Conservation (phyloP, 345 rosid genomes). For the Populus euphratica region DNA sequence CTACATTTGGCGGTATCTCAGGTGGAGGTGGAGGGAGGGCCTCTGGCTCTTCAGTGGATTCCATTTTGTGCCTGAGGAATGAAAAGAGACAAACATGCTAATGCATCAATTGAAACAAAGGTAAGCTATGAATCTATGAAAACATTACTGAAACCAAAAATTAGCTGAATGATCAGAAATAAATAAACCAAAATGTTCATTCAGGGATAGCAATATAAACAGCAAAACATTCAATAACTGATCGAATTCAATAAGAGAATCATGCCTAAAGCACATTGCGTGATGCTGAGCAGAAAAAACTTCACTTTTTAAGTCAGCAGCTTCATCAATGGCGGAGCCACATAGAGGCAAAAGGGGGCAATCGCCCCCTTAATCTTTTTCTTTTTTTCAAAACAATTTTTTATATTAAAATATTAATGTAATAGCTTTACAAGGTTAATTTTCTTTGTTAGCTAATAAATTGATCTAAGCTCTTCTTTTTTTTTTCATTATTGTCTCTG, state of each 20-base stretch:
- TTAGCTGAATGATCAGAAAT: background rate
- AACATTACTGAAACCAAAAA: background rate
- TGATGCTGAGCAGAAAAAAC: background rate
- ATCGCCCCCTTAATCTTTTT: no score
- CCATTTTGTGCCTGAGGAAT: slow-evolving; percentile 8
- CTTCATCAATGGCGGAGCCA: no score
- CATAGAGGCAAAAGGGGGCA: no score
- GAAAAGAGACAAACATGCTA: background rate
- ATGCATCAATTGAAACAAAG: background rate
- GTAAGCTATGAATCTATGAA: background rate
- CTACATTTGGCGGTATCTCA: slow-evolving; percentile 11
- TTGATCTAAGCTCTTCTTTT: no score
- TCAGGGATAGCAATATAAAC: background rate
- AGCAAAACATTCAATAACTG: background rate
- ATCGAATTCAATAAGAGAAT: background rate
- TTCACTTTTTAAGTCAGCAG: background rate
- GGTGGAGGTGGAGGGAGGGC: slow-evolving; percentile 18
- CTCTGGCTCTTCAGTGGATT: slow-evolving; percentile 8
- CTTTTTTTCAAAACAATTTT: no score
- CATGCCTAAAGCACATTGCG: no score
- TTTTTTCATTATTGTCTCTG: no score
- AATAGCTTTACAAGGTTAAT: no score
- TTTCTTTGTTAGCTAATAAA: no score
- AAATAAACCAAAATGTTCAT: background rate
- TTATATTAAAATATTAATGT: no score